Evolutionary conservation across 768 basidiomycete species (phyloP).

Genomic region (Naganishia friedmannii): DNA sequence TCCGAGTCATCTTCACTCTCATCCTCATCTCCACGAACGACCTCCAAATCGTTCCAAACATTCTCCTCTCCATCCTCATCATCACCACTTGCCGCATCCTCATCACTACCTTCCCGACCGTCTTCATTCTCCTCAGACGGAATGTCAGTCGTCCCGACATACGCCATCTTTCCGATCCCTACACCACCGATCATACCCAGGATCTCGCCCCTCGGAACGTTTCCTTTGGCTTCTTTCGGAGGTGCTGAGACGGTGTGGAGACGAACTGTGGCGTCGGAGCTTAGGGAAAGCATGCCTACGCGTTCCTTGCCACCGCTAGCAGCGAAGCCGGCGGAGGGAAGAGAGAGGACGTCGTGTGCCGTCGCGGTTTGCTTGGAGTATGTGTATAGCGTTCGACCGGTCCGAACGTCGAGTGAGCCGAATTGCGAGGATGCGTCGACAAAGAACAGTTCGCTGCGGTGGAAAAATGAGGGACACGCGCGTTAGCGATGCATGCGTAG

Average conservation of each 20-base stretch:
- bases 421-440: conserved; percentile 45
- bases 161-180: conserved; percentile 26
- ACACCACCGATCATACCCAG: conserved; percentile 26
- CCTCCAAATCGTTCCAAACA: conserved; percentile 62
- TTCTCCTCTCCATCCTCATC: conserved; percentile 15
- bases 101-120: not conserved
- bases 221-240: conserved; percentile 28
- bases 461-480: not conserved
- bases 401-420: conserved; percentile 44
- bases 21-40: conserved; percentile 64
- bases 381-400: conserved; percentile 44
- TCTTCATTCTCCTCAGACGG: conserved; percentile 1
- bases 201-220: conserved; percentile 27
- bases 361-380: conserved; percentile 42
- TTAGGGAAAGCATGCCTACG: conserved; percentile 29
- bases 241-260: conserved; percentile 16
- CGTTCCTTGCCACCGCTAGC: not conserved
- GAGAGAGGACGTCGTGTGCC: conserved; percentile 40
- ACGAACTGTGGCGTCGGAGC: conserved; percentile 29
- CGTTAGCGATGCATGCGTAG: not conserved
- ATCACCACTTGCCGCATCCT: not conserved
- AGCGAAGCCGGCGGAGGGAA: conserved; percentile 23
- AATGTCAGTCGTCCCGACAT: conserved; percentile 9
- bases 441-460: conserved; percentile 47
- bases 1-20: conserved; percentile 1